A percentile compares a stretch with the other conserved stretches of the same genome.
These are phyloP conservation scores for Typha latifolia DNA, from an alignment of 176 grass and related monocot genomes.

Conservation along the genomic window DNA sequence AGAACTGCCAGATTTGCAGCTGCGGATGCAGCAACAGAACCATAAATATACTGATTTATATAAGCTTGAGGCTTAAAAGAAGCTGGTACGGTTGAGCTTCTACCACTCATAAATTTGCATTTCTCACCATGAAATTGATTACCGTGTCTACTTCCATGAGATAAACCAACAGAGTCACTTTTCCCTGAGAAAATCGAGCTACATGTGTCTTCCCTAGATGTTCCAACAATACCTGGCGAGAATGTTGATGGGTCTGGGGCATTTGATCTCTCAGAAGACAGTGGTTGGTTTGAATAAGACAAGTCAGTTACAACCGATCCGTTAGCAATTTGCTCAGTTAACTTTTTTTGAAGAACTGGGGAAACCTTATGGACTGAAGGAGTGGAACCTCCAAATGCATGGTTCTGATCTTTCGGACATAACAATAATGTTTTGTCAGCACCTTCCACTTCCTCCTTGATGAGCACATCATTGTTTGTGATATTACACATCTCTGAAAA, in stretches of 20 bases:
- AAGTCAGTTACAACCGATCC: conserved; percentile 14
- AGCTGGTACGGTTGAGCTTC: conserved; percentile 2
- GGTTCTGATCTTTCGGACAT: conserved; percentile 16
- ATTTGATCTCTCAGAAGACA: conserved; percentile 21
- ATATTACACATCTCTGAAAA: conserved; percentile 18
- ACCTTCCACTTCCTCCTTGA: conserved; percentile 23
- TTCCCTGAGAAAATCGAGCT: conserved; percentile 20
- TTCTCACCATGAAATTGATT: conserved; percentile 30
- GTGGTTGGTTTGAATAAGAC: conserved; percentile 23
- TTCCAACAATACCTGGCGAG: conserved; percentile 32
- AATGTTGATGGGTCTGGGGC: conserved; percentile 15
- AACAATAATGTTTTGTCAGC: conserved; percentile 18
- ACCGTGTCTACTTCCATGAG: conserved; percentile 29
- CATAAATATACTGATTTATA: conserved; percentile 84
- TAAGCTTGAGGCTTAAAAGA: conserved; percentile 79
- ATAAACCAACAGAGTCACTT: conserved; percentile 13
- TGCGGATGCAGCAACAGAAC: conserved; percentile 76
- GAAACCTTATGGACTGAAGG: conserved; percentile 10
- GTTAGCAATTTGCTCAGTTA: conserved; percentile 8
- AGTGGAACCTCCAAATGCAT: conserved; percentile 17
- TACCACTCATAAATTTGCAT: conserved; percentile 32
- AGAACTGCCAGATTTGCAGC: conserved; percentile 79
- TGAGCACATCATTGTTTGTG: conserved; percentile 8
- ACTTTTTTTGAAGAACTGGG: conserved; percentile 24
- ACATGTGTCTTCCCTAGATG: conserved; percentile 18